A percentile compares a stretch with the other conserved stretches of the same genome.
Evolutionary conservation across 805 yeast species (phyloP).

Genomic region (Kodamaea neixiangensis): DNA sequence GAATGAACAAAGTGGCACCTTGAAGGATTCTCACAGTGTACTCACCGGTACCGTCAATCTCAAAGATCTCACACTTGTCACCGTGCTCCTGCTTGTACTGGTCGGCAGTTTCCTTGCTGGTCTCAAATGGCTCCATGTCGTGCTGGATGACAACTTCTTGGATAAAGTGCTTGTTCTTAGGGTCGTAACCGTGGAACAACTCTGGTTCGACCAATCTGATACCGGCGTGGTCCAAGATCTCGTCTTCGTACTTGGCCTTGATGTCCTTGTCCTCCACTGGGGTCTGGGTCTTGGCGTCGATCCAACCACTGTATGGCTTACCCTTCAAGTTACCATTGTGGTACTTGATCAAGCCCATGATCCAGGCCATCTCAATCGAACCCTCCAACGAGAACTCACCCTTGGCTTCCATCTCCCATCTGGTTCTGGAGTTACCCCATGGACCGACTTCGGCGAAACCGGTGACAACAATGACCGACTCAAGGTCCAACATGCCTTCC

Average conservation of each 20-base stretch:
- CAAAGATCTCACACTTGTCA: conserved; percentile 88
- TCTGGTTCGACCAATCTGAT: conserved; percentile 96
- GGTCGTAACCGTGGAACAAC: conserved; percentile 90
- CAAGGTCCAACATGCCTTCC: conserved; percentile 90
- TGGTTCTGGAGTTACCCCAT: conserved; percentile 98
- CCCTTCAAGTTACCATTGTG: conserved; percentile 90
- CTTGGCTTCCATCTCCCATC: conserved; percentile 98
- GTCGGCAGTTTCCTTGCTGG: conserved; percentile 92
- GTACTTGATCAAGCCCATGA: conserved; percentile 96
- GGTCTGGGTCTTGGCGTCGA: conserved; percentile 86
- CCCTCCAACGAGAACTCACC: conserved; percentile 98
- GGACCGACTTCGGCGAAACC: conserved; percentile 99
- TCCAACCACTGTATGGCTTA: conserved; percentile 95
- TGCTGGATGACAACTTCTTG: conserved; percentile 97
- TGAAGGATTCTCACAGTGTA: conserved; percentile 85
- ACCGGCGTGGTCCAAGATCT: conserved; percentile 92
- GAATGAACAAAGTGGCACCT: conserved; percentile 90
- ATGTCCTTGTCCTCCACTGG: conserved; percentile 96
- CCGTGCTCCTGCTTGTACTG: conserved; percentile 94
- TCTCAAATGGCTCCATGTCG: conserved; percentile 93
- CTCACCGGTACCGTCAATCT: conserved; percentile 86
- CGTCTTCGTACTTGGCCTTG: conserved; percentile 86
- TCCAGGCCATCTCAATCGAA: conserved; percentile 99
- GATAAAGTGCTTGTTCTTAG: conserved; percentile 85
- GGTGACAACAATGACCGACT: conserved; percentile 89